Evolutionary conservation across 129 eudicot genomes (phyloP).

Genomic region (Arctium minus): DNA sequence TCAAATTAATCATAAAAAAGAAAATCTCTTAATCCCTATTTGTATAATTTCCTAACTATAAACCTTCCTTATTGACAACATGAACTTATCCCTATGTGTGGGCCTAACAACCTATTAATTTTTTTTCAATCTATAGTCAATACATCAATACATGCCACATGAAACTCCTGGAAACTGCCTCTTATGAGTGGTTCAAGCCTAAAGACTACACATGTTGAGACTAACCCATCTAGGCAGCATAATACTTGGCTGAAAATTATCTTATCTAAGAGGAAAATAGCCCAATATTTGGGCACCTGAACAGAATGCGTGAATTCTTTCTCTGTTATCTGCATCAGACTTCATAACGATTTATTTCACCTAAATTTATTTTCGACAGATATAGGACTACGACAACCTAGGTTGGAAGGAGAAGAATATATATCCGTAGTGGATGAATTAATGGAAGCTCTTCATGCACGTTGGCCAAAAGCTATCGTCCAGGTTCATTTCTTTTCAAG

Average conservation of each 20-base stretch:
- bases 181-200: not conserved
- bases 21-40: not conserved
- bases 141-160: not conserved
- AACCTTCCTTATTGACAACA: not conserved
- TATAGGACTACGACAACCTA: conserved; percentile 90
- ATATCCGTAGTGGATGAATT: conserved; percentile 86
- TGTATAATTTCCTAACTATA: not conserved
- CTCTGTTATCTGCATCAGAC: not conserved
- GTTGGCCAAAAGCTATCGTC: not conserved
- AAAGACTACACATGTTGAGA: not conserved
- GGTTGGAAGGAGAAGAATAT: conserved; percentile 95
- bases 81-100: not conserved
- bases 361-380: conserved; percentile 46
- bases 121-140: not conserved
- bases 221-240: not conserved
- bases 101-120: not conserved
- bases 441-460: conserved; percentile 39
- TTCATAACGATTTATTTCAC: not conserved
- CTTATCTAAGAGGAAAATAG: not conserved
- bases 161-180: not conserved
- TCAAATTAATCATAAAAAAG: no score
- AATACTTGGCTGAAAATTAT: conserved; percentile 5
- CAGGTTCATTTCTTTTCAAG: conserved; percentile 55
- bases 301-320: not conserved
- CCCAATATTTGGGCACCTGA: not conserved